Percentiles rank a stretch among this genome's conserved stretches.
Conservation (phyloP, 2,329 filamentous ascomycete species). For the Penicillium sp. region DNA sequence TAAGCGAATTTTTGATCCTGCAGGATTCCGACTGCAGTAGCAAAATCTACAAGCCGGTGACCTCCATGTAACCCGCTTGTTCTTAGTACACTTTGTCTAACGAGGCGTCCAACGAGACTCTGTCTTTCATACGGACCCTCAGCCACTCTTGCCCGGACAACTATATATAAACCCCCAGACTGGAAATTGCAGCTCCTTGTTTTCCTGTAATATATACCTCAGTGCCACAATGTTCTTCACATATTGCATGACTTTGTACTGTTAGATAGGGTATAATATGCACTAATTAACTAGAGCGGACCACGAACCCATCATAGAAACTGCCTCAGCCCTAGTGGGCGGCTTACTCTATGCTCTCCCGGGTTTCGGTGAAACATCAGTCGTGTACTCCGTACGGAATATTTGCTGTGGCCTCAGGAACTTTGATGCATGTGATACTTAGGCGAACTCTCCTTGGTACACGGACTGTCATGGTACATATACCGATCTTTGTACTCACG, state of each 20-base stretch:
- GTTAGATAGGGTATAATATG: not conserved
- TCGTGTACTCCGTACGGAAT: not conserved
- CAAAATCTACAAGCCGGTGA: not conserved
- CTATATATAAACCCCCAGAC: not conserved
- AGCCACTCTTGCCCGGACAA: not conserved
- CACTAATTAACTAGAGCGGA: not conserved
- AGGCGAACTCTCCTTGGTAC: not conserved
- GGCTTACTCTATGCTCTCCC: not conserved
- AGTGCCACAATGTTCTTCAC: not conserved
- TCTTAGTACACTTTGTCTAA: not conserved
- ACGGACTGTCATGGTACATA: not conserved
- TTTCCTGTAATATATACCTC: not conserved
- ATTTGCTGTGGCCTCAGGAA: not conserved
- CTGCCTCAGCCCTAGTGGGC: not conserved
- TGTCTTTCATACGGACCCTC: not conserved
- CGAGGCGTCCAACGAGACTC: not conserved
- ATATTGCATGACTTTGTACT: not conserved
- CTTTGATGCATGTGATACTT: not conserved
- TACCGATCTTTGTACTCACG: not conserved
- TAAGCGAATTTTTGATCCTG: not conserved
- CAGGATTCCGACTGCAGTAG: not conserved
- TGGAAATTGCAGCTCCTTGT: not conserved
- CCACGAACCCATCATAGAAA: not conserved
- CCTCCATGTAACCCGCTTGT: not conserved
- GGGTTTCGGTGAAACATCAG: not conserved